Base-by-base conservation (phyloP, 805 yeast genomes). In the Dipodascopsis uninucleata region DNA sequence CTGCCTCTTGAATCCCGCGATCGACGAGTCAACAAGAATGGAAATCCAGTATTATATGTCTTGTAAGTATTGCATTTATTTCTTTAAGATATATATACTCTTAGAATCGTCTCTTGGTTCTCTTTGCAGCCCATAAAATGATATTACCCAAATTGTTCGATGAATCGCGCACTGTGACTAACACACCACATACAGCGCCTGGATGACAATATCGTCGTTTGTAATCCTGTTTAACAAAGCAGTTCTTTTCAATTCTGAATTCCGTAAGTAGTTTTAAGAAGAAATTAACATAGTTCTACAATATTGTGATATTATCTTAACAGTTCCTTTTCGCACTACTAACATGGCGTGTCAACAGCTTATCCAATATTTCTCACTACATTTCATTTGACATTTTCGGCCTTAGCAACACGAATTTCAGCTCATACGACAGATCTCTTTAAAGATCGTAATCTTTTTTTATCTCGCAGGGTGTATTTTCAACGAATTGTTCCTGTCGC, bases 281-380 rank as follows among this genome's bases (percentile, higher is more conserved):
- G n/a, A n/a, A n/a, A n/a, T n/a, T n/a, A n/a, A n/a, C n/a, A n/a
- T n/a, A n/a, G n/a, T n/a, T n/a, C n/a, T n/a, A n/a, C n/a, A n/a
- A n/a, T n/a, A n/a, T n/a, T n/a, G n/a, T n/a, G n/a, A n/a, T n/a
- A n/a, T n/a, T n/a, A n/a, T n/a, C n/a, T n/a, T n/a, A n/a, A n/a
- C 29, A 26, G 29, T 26, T 18, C 9, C 20, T 47, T 47, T 32
- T 52, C n/a, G n/a, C n/a, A n/a, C n/a, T n/a, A n/a, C n/a, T n/a
- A n/a, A n/a, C n/a, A n/a, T n/a, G n/a, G n/a, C n/a, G n/a, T n/a
- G n/a, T n/a, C n/a, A n/a, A n/a, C n/a, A n/a, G n/a, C n/a, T n/a
- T n/a, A n/a, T n/a, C n/a, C 60, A 3, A 49, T 56, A 12, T 53
- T 56, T 28, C 45, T 56, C 26, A 56, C 60, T 22, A 57, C 60